phyloP scores from a whole-genome alignment of 1,284 basidiomycete genomes.

The Amylostereum areolatum region DNA sequence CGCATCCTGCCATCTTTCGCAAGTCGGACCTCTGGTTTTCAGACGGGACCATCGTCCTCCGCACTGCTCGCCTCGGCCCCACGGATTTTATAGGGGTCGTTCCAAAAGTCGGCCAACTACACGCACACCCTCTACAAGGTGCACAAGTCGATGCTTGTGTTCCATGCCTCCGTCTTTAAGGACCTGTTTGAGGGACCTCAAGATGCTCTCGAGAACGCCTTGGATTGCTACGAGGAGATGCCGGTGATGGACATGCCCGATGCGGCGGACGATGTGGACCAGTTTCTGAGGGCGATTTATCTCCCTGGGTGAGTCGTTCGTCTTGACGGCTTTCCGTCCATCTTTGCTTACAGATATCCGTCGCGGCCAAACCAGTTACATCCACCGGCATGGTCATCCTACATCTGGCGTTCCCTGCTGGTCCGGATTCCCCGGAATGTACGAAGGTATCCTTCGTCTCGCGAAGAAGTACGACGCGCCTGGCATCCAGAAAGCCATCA shows the following conservation, averaged over 20 bases:
- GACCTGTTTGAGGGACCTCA: not conserved
- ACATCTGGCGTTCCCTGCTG: too few relatives aligned
- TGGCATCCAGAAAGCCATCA: not conserved
- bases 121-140: not conserved
- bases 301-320: not conserved
- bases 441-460: not conserved
- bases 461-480: not conserved
- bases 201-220: not conserved
- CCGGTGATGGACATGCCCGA: slow-evolving; percentile 1
- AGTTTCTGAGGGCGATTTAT: not conserved
- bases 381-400: too few relatives aligned
- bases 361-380: too few relatives aligned
- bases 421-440: not conserved
- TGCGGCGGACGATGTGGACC: not conserved
- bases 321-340: too few relatives aligned
- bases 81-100: too few relatives aligned
- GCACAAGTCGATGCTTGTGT: not conserved
- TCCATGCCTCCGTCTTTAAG: not conserved
- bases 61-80: too few relatives aligned
- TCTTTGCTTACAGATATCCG: too few relatives aligned
- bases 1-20: too few relatives aligned
- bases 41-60: not conserved
- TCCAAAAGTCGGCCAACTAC: not conserved
- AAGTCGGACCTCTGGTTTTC: not conserved
- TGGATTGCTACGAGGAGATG: not conserved